A percentile compares a stretch with the other conserved stretches of the same genome.
Evolutionary conservation across 140 eudicot genomes (phyloP).

Genomic region (Oenanthe javanica): DNA sequence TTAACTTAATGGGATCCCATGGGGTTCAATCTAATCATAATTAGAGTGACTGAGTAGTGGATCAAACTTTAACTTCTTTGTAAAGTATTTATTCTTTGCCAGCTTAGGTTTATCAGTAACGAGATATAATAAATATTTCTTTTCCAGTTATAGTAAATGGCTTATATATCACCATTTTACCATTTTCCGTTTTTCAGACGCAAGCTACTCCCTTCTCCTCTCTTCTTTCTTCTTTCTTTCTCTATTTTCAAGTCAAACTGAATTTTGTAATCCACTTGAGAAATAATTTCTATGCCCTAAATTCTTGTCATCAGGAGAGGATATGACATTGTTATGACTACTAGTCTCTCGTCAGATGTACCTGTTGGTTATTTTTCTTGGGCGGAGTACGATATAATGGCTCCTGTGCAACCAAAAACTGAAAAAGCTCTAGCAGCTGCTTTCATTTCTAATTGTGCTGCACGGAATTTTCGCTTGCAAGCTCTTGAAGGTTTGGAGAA

Average conservation of each 20-base stretch:
- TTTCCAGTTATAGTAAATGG: background rate
- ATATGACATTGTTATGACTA: slow-evolving; percentile 71
- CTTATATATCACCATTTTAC: background rate
- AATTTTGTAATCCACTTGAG: background rate
- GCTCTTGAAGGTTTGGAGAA: slow-evolving; percentile 86
- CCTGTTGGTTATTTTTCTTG: slow-evolving; percentile 98
- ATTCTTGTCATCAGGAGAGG: slow-evolving; percentile 46
- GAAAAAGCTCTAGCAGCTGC: slow-evolving; percentile 94
- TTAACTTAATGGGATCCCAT: background rate
- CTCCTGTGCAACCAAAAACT: slow-evolving; percentile 80
- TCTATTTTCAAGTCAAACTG: background rate
- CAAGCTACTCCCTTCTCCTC: background rate
- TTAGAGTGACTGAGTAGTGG: background rate
- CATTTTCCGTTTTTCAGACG: background rate
- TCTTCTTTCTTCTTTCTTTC: background rate
- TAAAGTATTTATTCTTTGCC: background rate
- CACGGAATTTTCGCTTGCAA: slow-evolving; percentile 85
- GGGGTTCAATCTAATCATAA: background rate
- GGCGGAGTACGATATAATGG: slow-evolving; percentile 98
- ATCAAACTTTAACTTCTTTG: background rate
- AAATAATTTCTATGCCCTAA: background rate
- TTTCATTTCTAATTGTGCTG: slow-evolving; percentile 92
- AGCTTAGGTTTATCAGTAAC: background rate
- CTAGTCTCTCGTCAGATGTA: slow-evolving; percentile 96
- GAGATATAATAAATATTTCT: too few relatives aligned